Evolutionary conservation across 2,329 filamentous ascomycete genomes (phyloP).

Genomic region (Torrubiellomyces zombiae): DNA sequence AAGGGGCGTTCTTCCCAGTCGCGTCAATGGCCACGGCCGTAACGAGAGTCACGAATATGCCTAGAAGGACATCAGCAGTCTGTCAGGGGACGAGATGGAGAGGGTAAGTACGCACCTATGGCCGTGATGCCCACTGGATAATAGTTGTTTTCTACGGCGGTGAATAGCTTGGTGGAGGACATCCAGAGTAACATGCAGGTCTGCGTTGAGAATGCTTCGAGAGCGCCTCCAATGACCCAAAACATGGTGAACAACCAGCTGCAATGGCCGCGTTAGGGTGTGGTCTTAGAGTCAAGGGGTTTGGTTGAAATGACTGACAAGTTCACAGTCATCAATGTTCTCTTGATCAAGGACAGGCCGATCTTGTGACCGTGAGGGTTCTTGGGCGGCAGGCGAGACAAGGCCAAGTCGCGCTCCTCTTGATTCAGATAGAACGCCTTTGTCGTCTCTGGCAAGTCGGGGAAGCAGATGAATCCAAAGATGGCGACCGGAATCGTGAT

Average conservation of each 20-base stretch:
- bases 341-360: conserved; percentile 8
- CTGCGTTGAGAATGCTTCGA: conserved; percentile 13
- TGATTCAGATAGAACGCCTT: conserved; percentile 18
- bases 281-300: not conserved
- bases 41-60: conserved; percentile 13
- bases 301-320: conserved; percentile 9
- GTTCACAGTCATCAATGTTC: conserved; percentile 5
- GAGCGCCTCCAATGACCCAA: conserved; percentile 16
- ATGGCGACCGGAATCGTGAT: conserved; percentile 35
- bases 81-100: no score
- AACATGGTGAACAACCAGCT: conserved; percentile 15
- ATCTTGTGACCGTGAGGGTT: conserved; percentile 10
- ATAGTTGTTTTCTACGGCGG: conserved; percentile 18
- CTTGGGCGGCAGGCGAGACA: conserved; percentile 15
- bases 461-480: conserved; percentile 32
- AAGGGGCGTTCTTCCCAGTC: conserved; percentile 16
- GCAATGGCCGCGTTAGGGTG: no score
- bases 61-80: no score
- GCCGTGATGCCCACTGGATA: conserved; percentile 21
- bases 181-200: conserved; percentile 14
- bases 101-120: conserved; percentile 5
- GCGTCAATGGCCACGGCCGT: conserved; percentile 20
- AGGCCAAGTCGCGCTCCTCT: conserved; percentile 22
- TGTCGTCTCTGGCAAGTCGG: conserved; percentile 26
- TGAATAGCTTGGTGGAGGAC: conserved; percentile 9